Evolutionary conservation across 2,329 filamentous ascomycete species (phyloP).

Genomic region (Aspergillus japonicus): DNA sequence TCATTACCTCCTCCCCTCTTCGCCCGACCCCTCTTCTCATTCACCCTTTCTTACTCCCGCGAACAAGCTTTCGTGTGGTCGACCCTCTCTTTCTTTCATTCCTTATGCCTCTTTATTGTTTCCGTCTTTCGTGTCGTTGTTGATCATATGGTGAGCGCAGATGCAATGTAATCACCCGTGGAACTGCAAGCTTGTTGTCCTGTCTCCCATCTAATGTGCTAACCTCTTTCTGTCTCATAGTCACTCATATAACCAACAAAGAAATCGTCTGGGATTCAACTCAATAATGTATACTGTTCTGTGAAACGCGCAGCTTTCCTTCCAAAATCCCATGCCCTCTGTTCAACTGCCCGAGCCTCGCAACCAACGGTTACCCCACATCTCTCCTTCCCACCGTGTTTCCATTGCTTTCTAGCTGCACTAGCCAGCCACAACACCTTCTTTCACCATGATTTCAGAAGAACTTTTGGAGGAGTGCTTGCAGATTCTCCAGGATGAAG

Average conservation of each 20-base stretch:
- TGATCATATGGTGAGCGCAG: slow-evolving; percentile 19
- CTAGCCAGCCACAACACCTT: slow-evolving; percentile 9
- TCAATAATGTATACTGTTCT: slow-evolving; percentile 3
- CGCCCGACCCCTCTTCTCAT: not conserved
- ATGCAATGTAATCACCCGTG: slow-evolving; percentile 34
- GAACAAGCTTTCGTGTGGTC: not conserved
- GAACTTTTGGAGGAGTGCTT: slow-evolving; percentile 89
- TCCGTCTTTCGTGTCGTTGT: slow-evolving; percentile 20
- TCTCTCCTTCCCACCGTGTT: slow-evolving; percentile 9
- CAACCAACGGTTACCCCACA: slow-evolving; percentile 7
- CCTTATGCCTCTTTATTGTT: slow-evolving; percentile 20
- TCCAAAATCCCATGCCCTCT: slow-evolving; percentile 3
- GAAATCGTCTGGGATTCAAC: not conserved
- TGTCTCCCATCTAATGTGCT: slow-evolving; percentile 16
- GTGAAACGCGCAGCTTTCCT: slow-evolving; percentile 1
- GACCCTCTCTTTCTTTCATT: not conserved
- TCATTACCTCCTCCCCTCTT: slow-evolving; percentile 1
- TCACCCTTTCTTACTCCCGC: not conserved
- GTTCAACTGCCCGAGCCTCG: not conserved
- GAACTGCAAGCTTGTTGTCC: slow-evolving; percentile 21
- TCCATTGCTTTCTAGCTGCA: not conserved
- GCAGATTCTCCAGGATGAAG: slow-evolving; percentile 77
- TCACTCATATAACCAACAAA: slow-evolving; percentile 7
- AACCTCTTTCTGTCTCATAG: slow-evolving; percentile 17
- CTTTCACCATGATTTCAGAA: slow-evolving; percentile 77